These are phyloP conservation scores for Abrus pulchellus DNA, from an alignment of 306 rosid genomes.

Conservation along the genomic window DNA sequence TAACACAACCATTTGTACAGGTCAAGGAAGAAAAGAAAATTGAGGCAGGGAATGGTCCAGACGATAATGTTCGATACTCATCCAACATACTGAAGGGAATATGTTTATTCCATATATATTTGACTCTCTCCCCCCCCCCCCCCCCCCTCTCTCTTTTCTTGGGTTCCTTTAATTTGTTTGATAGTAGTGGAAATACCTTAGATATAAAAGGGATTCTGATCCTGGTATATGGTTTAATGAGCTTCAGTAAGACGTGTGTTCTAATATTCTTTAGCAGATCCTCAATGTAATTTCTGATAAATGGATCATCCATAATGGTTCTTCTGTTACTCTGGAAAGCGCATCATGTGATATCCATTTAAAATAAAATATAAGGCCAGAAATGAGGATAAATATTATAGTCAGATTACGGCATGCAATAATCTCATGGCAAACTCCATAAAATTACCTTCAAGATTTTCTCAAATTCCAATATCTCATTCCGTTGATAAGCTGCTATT, in stretches of 20 bases:
- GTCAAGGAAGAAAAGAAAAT: not conserved
- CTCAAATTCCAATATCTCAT: slow-evolving; percentile 97
- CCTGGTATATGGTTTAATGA: slow-evolving; percentile 90
- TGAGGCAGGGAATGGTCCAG: not conserved
- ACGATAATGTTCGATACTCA: too few species aligned
- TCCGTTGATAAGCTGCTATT: slow-evolving; percentile 95
- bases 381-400: not conserved
- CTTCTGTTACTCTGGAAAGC: slow-evolving; percentile 71
- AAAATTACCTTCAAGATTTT: slow-evolving; percentile 70
- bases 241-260: slow-evolving; percentile 94
- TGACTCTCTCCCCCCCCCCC: not conserved
- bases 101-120: not conserved
- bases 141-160: not conserved
- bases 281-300: slow-evolving; percentile 92
- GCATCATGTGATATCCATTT: slow-evolving; percentile 21
- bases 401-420: not conserved
- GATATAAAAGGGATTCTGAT: slow-evolving; percentile 94
- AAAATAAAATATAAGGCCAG: not conserved
- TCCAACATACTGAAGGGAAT: too few species aligned
- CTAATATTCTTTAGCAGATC: slow-evolving; percentile 93
- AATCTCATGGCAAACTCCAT: not conserved
- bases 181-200: slow-evolving; percentile 54
- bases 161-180: not conserved
- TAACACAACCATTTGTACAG: not conserved
- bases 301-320: slow-evolving; percentile 94